Conservation (phyloP, 2,329 filamentous ascomycete genomes). For the Pezicula neosporulosa region DNA sequence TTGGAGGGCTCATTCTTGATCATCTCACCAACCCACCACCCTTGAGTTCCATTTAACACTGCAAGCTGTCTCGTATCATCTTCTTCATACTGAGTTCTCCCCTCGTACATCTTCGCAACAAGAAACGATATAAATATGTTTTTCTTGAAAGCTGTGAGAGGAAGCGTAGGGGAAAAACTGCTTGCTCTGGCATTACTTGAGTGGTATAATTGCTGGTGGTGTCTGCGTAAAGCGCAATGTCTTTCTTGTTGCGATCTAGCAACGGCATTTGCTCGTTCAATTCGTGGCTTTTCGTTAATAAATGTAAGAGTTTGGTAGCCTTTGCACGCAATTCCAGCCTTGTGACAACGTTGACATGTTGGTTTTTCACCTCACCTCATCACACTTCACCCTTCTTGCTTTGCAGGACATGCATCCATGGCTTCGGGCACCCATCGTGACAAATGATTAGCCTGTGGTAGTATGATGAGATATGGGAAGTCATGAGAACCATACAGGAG, state of each 20-base stretch:
- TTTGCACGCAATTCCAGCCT: constrained; percentile 32
- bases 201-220: neutral
- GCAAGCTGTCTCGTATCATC: neutral
- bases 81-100: neutral
- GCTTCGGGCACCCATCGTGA: constrained; percentile 13
- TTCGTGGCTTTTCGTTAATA: constrained; percentile 5
- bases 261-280: neutral
- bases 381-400: constrained; percentile 26
- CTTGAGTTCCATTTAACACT: too few relatives aligned
- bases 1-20: neutral
- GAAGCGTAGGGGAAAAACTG: too few relatives aligned
- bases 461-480: neutral
- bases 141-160: neutral
- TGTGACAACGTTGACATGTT: constrained; percentile 32
- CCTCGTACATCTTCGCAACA: neutral
- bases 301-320: constrained; percentile 23
- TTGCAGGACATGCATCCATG: constrained; percentile 31
- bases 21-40: neutral
- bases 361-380: constrained; percentile 30
- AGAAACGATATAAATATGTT: neutral
- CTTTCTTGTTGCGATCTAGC: neutral
- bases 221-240: neutral
- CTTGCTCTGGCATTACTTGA: neutral
- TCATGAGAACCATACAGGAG: neutral
- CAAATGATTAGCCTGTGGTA: neutral